phyloP scores from a whole-genome alignment of 805 yeast genomes.

The Saccharomycopsis oosterbeekiorum region DNA sequence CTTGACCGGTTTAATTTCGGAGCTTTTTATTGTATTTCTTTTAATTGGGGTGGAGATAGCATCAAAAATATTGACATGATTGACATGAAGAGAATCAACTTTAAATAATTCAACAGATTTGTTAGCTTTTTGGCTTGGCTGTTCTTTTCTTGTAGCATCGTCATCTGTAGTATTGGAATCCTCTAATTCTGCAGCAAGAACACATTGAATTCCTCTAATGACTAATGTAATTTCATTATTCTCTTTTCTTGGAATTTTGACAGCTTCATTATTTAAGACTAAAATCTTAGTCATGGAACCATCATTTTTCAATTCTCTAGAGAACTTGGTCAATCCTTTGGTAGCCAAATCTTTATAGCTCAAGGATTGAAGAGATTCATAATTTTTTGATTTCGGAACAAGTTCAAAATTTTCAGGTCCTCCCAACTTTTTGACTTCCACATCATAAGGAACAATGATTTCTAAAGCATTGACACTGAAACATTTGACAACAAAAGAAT shows the following conservation, averaged over 20 bases:
- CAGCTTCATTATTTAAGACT: conserved; percentile 29
- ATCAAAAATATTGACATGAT: neutral
- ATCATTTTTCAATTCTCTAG: conserved; percentile 8
- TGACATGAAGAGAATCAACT: neutral
- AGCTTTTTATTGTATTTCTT: neutral
- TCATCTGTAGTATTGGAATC: conserved; percentile 18
- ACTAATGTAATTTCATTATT: conserved; percentile 36
- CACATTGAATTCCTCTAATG: conserved; percentile 34
- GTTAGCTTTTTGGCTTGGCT: neutral
- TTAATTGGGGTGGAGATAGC: neutral
- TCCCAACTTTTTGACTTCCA: conserved; percentile 23
- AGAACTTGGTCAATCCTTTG: conserved; percentile 16
- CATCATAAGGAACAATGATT: conserved; percentile 36
- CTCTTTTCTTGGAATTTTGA: conserved; percentile 36
- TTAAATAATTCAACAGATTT: neutral
- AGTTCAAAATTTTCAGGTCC: conserved; percentile 15
- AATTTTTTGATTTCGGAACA: conserved; percentile 9
- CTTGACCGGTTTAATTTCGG: neutral
- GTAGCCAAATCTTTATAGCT: conserved; percentile 15
- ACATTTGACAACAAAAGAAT: conserved; percentile 33
- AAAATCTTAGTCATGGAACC: conserved; percentile 10
- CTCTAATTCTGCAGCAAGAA: conserved; percentile 29
- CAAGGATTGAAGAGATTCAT: conserved; percentile 4
- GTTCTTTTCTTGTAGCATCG: neutral
- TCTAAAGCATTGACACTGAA: conserved; percentile 47